Conservation (phyloP, 106 monocot genomes). For the Acorus gramineus region DNA sequence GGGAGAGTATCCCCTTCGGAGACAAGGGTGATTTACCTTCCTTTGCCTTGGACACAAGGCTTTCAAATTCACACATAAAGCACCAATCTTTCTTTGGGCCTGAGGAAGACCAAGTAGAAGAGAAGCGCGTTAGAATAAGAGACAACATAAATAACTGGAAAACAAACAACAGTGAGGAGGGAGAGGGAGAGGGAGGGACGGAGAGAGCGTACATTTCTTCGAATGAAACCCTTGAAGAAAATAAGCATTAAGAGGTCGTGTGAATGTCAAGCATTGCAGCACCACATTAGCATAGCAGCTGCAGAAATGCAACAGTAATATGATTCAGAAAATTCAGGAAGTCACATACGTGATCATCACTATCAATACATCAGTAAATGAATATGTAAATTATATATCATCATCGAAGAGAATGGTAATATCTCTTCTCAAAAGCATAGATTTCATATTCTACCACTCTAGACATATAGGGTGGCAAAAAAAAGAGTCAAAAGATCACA, state of each 20-base stretch:
- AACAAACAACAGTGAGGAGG: neutral
- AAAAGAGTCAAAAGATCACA: no score
- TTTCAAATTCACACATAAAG: constrained; percentile 75
- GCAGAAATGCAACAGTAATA: constrained; percentile 20
- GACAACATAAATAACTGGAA: neutral
- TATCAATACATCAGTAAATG: no score
- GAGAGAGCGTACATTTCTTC: constrained; percentile 41
- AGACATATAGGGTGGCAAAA: no score
- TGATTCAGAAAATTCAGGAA: neutral
- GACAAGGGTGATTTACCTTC: constrained; percentile 57
- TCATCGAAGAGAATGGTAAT: no score
- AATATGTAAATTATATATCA: no score
- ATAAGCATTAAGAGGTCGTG: constrained; percentile 70
- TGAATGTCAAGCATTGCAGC: constrained; percentile 82
- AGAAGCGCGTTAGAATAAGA: neutral
- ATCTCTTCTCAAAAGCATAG: no score
- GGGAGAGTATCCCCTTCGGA: constrained; percentile 66
- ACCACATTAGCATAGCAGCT: constrained; percentile 98
- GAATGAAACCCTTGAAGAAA: constrained; percentile 61
- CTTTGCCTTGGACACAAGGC: constrained; percentile 43
- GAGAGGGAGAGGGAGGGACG: neutral
- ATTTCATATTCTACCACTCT: no score
- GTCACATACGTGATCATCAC: neutral
- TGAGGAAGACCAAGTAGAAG: constrained; percentile 6
- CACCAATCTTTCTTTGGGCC: constrained; percentile 68